Evolutionary conservation across 1,284 basidiomycete species (phyloP).

Genomic region (Spongispora temasekensis): DNA sequence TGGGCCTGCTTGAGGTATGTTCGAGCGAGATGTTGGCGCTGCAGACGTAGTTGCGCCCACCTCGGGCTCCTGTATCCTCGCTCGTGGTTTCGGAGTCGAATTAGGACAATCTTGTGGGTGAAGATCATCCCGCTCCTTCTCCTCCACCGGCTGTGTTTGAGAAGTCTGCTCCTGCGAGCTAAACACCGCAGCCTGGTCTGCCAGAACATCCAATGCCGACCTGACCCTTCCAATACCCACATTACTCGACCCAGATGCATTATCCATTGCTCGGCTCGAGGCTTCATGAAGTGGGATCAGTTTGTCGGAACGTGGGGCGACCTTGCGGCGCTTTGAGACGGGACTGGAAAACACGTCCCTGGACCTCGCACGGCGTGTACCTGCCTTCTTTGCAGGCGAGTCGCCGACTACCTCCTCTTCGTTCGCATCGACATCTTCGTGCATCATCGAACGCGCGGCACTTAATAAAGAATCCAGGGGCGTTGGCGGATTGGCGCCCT

Average conservation of each 20-base stretch:
- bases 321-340: constrained; percentile 30
- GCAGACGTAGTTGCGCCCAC: constrained; percentile 4
- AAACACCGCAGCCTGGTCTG: constrained; percentile 63
- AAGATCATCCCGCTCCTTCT: constrained; percentile 13
- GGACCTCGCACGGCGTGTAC: constrained; percentile 17
- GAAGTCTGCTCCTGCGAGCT: constrained; percentile 25
- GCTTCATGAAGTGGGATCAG: constrained; percentile 6
- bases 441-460: constrained; percentile 62
- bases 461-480: constrained; percentile 57
- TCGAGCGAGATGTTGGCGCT: constrained; percentile 13
- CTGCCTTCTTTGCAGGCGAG: constrained; percentile 11
- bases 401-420: constrained; percentile 23
- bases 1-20: constrained; percentile 22
- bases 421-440: constrained; percentile 32
- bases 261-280: neutral
- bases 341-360: constrained; percentile 40
- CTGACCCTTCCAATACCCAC: constrained; percentile 33
- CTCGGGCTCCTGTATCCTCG: constrained; percentile 10
- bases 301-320: constrained; percentile 15
- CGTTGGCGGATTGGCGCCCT: constrained; percentile 33
- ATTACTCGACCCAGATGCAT: constrained; percentile 1
- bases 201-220: constrained; percentile 67
- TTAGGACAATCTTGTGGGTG: constrained; percentile 5
- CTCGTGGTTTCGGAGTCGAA: constrained; percentile 10
- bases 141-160: constrained; percentile 10